These are phyloP conservation scores for Suhomyces sp. DNA, from an alignment of 805 yeast genomes.

Conservation along the genomic window DNA sequence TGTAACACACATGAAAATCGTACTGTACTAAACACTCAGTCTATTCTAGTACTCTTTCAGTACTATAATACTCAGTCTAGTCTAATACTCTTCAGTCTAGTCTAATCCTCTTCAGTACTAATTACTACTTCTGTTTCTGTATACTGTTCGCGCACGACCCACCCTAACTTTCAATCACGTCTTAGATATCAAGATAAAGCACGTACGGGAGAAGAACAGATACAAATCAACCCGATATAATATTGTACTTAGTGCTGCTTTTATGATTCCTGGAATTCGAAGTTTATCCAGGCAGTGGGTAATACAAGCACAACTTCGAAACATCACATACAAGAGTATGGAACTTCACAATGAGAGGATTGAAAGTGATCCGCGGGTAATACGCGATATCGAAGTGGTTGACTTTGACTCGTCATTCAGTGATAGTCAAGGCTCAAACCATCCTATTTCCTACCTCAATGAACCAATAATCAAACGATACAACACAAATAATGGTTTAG, in stretches of 20 bases:
- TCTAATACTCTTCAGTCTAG: too few relatives aligned
- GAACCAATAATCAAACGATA: not conserved
- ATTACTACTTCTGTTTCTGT: too few relatives aligned
- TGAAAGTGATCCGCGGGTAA: constrained; percentile 1
- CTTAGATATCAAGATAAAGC: not conserved
- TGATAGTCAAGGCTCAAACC: constrained; percentile 1
- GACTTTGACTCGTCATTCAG: constrained; percentile 10
- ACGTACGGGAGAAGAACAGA: not conserved
- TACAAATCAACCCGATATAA: not conserved
- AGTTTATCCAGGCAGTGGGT: constrained; percentile 2
- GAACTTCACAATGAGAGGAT: not conserved
- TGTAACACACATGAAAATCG: too few relatives aligned
- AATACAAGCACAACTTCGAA: not conserved
- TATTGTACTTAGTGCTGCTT: not conserved
- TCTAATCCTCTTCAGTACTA: too few relatives aligned
- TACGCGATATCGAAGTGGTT: constrained; percentile 3
- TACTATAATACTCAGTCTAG: too few relatives aligned
- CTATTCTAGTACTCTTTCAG: too few relatives aligned
- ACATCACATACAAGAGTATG: not conserved
- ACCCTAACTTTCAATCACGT: not conserved
- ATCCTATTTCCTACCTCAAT: not conserved
- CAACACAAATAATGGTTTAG: too few relatives aligned
- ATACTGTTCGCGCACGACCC: not conserved
- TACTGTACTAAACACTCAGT: too few relatives aligned
- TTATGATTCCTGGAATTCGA: constrained; percentile 1